Evolutionary conservation across 2,329 filamentous ascomycete species (phyloP), one percentile per base, ranked within the genome.

Genomic region (Colletotrichum sp.): DNA sequence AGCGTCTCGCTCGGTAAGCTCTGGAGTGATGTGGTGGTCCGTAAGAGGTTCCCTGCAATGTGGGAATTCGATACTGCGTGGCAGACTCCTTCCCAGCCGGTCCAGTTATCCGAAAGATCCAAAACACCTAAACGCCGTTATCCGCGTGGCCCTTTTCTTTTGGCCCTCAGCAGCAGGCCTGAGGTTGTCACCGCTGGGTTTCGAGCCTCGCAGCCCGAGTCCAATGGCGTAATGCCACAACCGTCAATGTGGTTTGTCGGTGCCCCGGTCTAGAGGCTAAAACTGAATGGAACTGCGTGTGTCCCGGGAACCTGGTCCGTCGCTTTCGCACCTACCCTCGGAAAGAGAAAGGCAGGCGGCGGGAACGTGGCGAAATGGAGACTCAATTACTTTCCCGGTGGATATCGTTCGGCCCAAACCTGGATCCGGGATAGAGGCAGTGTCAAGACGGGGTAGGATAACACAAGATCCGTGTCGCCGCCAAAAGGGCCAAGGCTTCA

Each of bases 331-430:
- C 68, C 9, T 21, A 21, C 68, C 9, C 55, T 49, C 16, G 69
- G 32, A 44, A 70, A 59, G 55, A 63, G 59, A 49, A 6, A 68
- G 28, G 44, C 57, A 30, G 52, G 6, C 62, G 39, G n/a, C n/a
- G 44, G n/a, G 15, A 24, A 63, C 39, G 70, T 57, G 70, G 70
- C 59, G 44, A 73, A 39, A 73, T 72, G 28, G 69, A 62, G 30
- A 62, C 69, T 60, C 30, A 49, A 60, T 52, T 49, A n/a, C 39
- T 55, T 36, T 18, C n/a, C 44, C 32, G 28, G 64, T 59, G 70
- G 73, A 26, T 73, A 76, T 30, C 64, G 44, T 60, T 68, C 59
- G 69, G 73, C 34, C 59, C 60, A 64, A 72, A 6, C 71, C 57
- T 64, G 73, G 30, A 59, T 65, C 32, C 36, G 64, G 39, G 57